Evolutionary conservation across 2,329 filamentous ascomycete species (phyloP), one percentile per base, ranked within the genome.

Genomic region (Claviceps sorghi): DNA sequence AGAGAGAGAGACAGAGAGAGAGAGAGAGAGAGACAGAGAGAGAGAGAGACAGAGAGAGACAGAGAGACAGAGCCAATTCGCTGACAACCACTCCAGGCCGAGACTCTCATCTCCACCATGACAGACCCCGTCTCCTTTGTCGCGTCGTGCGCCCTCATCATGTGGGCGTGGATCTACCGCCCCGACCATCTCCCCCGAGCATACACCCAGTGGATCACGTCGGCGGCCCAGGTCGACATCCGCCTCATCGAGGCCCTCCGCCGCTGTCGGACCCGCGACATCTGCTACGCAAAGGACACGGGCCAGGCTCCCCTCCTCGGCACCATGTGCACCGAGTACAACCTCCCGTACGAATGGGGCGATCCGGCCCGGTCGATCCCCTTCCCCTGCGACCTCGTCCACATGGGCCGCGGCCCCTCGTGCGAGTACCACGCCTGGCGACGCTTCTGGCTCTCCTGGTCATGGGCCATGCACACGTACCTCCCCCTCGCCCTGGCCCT

Each of bases 141-240:
- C 45, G 65, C 76, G 36, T 89, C 86, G 21, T 82, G 79, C 41
- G 84, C 82, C 22, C 69, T 87, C 40, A 83, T 94, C 58, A 95
- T 94, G 88, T 91, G 86, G 84, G 78, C 86, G 19, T 95, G 86
- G 86, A 83, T 94, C 64, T 95, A 91, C 69, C 65, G 73, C 10
- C 86, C 88, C 0, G 73, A 79, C 38, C 75, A 79, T 21, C 75
- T 95, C 1, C 88, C 88, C 2, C 74, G 71, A 30, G 76, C 82
- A 42, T 94, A 94, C 69, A 83, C 82, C 60, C 83, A 82, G 63
- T 94, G 88, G 88, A 93, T 95, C 59, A 79, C 77, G 42, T 81
- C 83, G 22, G 85, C 84, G 3, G 88, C 88, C 3, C 76, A 83
- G 45, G 80, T 93, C 21, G 88, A 95, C 64, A 61, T 68, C 15